These are phyloP conservation scores for Thalassiosira pacifica DNA, from an alignment of 352 stramenopile genomes.

Conservation along the genomic window DNA sequence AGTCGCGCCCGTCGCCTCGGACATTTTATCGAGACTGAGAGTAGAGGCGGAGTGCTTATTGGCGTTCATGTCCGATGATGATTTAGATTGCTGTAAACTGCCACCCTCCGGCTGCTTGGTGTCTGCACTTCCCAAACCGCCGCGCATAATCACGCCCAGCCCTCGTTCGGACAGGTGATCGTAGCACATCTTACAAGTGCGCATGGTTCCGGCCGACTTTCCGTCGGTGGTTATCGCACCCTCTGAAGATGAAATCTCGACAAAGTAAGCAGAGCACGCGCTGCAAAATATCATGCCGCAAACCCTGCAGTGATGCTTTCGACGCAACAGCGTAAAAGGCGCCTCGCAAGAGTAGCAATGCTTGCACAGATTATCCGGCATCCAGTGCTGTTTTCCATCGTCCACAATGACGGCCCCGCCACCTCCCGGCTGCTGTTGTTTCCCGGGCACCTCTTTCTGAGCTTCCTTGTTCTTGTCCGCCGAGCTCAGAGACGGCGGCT, in stretches of 20 bases:
- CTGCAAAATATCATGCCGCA: constrained; percentile 89
- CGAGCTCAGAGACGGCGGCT: not conserved
- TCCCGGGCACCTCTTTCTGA: not conserved
- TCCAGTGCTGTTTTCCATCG: constrained; percentile 85
- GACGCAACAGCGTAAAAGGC: constrained; percentile 84
- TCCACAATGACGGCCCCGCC: constrained; percentile 59
- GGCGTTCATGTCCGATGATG: not conserved
- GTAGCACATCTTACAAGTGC: constrained; percentile 84
- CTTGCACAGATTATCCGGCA: constrained; percentile 86
- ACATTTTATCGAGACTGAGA: constrained; percentile 2
- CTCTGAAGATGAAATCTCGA: constrained; percentile 61
- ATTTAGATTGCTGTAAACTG: constrained; percentile 11
- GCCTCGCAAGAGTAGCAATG: constrained; percentile 85
- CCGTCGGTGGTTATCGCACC: too few species aligned
- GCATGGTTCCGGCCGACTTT: constrained; percentile 59
- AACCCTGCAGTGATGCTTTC: constrained; percentile 87
- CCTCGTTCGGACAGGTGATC: constrained; percentile 78
- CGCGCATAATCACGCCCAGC: constrained; percentile 58
- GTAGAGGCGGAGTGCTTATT: constrained; percentile 19
- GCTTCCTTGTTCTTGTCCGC: not conserved
- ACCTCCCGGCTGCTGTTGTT: not conserved
- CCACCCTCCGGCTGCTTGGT: not conserved
- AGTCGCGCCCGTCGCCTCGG: not conserved
- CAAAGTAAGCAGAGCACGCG: constrained; percentile 83
- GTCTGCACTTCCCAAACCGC: constrained; percentile 3